These are phyloP conservation scores for Penicillium soppii DNA, from an alignment of 495 filamentous ascomycete species.

Conservation along the genomic window DNA sequence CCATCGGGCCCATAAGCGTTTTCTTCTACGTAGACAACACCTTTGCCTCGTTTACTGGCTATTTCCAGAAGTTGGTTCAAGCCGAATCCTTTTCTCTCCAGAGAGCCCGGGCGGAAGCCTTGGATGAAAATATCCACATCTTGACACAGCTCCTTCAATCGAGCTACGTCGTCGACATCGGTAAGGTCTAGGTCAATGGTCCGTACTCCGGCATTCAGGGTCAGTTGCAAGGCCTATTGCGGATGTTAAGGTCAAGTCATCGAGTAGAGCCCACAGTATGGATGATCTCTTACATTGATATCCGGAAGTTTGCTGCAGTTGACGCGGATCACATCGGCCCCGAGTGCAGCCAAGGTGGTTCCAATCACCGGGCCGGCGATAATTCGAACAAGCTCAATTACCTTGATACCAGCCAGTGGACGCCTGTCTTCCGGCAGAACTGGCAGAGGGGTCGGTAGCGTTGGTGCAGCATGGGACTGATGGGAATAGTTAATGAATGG, in stretches of 20 bases:
- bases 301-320: conserved; percentile 52
- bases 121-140: conserved; percentile 58
- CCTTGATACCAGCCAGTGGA: conserved; percentile 57
- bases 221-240: conserved; percentile 38
- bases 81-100: conserved; percentile 50
- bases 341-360: conserved; percentile 52
- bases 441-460: conserved; percentile 9
- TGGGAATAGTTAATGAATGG: conserved; percentile 19
- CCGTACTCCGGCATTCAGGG: conserved; percentile 56
- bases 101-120: conserved; percentile 48
- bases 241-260: background rate
- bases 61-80: conserved; percentile 47
- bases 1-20: conserved; percentile 59
- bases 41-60: conserved; percentile 42
- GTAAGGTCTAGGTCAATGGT: conserved; percentile 54
- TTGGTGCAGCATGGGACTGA: conserved; percentile 21
- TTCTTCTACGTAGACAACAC: conserved; percentile 64
- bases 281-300: conserved; percentile 14
- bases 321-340: conserved; percentile 60
- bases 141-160: conserved; percentile 42
- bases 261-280: background rate
- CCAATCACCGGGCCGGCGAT: conserved; percentile 57
- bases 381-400: conserved; percentile 56
- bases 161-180: conserved; percentile 39
- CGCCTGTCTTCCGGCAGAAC: conserved; percentile 17